phyloP scores from a whole-genome alignment of 1,139 yeast species.

The Saccharomyces hybrid region DNA sequence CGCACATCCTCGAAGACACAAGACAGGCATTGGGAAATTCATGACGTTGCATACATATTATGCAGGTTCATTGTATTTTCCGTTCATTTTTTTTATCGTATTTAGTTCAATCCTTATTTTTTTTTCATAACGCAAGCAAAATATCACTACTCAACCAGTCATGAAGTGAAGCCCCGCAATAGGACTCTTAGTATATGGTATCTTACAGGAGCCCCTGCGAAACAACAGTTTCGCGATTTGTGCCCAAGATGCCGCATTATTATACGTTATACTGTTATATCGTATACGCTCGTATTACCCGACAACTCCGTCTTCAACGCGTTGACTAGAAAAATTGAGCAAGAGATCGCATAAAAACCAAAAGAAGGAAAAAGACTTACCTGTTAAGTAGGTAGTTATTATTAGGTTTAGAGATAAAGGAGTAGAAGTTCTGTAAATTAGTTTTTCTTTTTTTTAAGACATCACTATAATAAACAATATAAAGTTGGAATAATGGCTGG shows the following conservation, averaged over 20 bases:
- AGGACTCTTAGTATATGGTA: neutral
- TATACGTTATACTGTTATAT: neutral
- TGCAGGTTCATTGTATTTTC: neutral
- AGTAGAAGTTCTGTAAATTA: too few species aligned
- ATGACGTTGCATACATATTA: neutral
- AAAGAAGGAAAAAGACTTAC: neutral
- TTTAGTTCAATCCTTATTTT: neutral
- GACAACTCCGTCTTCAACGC: neutral
- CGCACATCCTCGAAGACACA: slow-evolving; percentile 9
- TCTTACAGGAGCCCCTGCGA: neutral
- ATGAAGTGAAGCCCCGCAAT: too few species aligned
- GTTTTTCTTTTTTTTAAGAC: neutral
- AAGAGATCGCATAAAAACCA: slow-evolving; percentile 1
- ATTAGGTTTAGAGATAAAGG: neutral
- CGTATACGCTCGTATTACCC: neutral
- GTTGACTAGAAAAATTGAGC: neutral
- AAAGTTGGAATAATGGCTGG: slow-evolving; percentile 14
- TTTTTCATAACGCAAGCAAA: neutral
- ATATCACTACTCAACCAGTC: too few species aligned
- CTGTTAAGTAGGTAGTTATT: neutral
- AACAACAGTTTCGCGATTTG: neutral
- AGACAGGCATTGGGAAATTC: neutral
- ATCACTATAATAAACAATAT: slow-evolving; percentile 1
- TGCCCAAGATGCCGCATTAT: neutral
- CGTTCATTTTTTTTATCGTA: neutral